phyloP scores from a whole-genome alignment of 352 stramenopile genomes.

The Globisporangium yorkense region DNA sequence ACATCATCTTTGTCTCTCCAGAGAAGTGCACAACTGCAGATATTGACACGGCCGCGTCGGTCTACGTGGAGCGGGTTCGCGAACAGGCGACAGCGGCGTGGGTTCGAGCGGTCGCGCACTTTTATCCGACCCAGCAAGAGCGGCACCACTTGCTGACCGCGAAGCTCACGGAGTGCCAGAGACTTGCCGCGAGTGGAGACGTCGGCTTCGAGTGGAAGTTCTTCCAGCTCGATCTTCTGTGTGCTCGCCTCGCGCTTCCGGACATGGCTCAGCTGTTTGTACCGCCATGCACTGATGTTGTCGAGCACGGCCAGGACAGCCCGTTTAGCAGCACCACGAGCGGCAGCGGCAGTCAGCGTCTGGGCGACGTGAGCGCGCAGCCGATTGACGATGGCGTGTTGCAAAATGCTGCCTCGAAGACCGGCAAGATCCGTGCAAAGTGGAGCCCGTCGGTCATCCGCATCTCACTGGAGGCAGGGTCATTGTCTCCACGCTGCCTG shows the following conservation, averaged over 20 bases:
- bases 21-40: slow-evolving; percentile 26
- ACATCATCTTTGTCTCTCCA: slow-evolving; percentile 35
- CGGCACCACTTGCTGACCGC: slow-evolving; percentile 47
- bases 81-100: slow-evolving; percentile 71
- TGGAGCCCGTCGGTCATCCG: slow-evolving; percentile 53
- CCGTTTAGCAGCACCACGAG: slow-evolving; percentile 6
- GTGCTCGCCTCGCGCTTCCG: slow-evolving; percentile 59
- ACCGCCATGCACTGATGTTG: slow-evolving; percentile 51
- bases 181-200: slow-evolving; percentile 14
- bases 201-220: slow-evolving; percentile 46
- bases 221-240: slow-evolving; percentile 76
- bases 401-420: slow-evolving; percentile 55
- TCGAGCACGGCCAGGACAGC: slow-evolving; percentile 34
- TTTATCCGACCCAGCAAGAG: slow-evolving; percentile 61
- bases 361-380: slow-evolving; percentile 24
- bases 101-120: slow-evolving; percentile 67
- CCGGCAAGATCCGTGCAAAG: slow-evolving; percentile 52
- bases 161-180: slow-evolving; percentile 54
- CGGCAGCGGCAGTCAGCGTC: neutral
- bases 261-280: slow-evolving; percentile 79
- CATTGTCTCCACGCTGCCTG: slow-evolving; percentile 59
- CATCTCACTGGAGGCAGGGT: slow-evolving; percentile 47
- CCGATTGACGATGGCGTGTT: slow-evolving; percentile 64
- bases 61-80: slow-evolving; percentile 47
- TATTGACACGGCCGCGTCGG: slow-evolving; percentile 32